Evolutionary conservation across 495 filamentous ascomycete genomes (phyloP), one percentile per base, ranked within the genome.

Genomic region (Penicillium lagena): DNA sequence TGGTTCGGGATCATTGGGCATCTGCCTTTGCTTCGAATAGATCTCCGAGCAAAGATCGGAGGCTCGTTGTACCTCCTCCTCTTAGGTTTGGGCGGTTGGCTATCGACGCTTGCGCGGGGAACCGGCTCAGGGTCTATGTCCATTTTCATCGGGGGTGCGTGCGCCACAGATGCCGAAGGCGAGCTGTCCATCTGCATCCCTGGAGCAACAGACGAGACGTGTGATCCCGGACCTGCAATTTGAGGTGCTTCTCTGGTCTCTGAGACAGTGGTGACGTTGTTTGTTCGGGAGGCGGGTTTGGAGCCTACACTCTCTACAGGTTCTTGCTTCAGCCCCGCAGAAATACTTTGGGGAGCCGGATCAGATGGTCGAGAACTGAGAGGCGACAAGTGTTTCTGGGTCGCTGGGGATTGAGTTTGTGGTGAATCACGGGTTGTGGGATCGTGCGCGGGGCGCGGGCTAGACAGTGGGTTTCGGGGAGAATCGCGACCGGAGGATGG

Each of bases 41-140:
- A 55, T 40, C 59, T 61, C 39, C 62, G 69, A 34, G 74, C 74
- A 48, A 54, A 77, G 40, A 75, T 64, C 3, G 74, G 74, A 15
- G 70, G 65, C 38, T 72, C 70, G 17, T 67, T 60, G 51, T 65
- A 73, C 33, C 70, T 62, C 47, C 62, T 63, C 45, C 60, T 58
- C 38, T 67, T 68, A 22, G 55, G 51, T 32, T 58, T 68, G 10
- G 63, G 67, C 5, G 50, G 62, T 39, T 61, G 61, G 6, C 44
- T 46, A 15, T 57, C 59, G 3, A 22, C 22, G 22, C 22, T 22
- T 22, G 52, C 40, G 10, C 35, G 59, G 4, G 52, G 13, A 15
- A 14, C 37, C 9, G 42, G 28, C 13, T 61, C 51, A 2, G 59
- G 39, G 27, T 56, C 55, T 13, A 60, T 37, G 6, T 58, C 59